phyloP scores from a whole-genome alignment of 345 rosid species.

The Camelina laxa region DNA sequence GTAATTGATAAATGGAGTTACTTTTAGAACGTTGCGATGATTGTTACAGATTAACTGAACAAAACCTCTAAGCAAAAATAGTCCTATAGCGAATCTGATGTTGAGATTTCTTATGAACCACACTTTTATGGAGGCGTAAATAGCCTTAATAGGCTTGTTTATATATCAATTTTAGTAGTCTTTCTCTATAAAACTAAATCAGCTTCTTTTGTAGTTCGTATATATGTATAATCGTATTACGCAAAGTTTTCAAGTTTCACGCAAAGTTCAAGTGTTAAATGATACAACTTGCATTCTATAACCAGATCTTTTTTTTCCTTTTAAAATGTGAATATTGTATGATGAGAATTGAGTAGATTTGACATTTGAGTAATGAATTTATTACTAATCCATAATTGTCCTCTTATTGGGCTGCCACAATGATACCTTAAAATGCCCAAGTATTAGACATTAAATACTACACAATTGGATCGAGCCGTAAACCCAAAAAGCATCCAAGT shows the following conservation, averaged over 20 bases:
- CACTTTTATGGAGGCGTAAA: neutral
- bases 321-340: too few relatives aligned
- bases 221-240: neutral
- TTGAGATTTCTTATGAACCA: neutral
- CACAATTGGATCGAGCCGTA: conserved; percentile 6
- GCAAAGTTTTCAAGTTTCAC: neutral
- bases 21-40: neutral
- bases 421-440: neutral
- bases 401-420: neutral
- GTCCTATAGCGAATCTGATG: neutral
- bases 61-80: neutral
- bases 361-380: neutral
- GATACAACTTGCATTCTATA: too few relatives aligned
- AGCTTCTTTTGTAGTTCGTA: neutral
- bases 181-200: neutral
- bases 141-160: neutral
- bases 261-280: neutral
- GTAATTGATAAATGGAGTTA: neutral
- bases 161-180: neutral
- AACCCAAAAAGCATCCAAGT: conserved; percentile 14
- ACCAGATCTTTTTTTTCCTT: too few relatives aligned
- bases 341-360: neutral
- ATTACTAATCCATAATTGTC: neutral
- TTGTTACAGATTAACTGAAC: neutral
- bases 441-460: neutral